phyloP scores from a whole-genome alignment of 345 rosid species.

The Corchorus olitorius region DNA sequence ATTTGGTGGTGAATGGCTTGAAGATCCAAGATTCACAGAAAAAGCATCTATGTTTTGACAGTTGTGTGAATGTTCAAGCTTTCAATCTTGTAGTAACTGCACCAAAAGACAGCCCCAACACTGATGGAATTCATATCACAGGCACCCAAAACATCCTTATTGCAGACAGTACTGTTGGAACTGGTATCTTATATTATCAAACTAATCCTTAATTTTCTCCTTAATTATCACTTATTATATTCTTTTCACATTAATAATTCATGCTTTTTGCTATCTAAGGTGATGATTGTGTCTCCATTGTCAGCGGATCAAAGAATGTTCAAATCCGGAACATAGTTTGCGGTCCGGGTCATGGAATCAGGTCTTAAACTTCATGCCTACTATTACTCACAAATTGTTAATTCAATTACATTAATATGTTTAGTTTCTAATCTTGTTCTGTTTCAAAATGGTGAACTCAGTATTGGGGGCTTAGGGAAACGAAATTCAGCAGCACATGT shows the following conservation, averaged over 20 bases:
- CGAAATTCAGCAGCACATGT: conserved; percentile 51
- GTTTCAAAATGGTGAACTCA: conserved; percentile 19
- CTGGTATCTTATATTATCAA: conserved; percentile 41
- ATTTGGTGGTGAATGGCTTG: conserved; percentile 46
- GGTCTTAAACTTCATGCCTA: conserved; percentile 28
- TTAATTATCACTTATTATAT: neutral
- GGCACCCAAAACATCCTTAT: conserved; percentile 58
- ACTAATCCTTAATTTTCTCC: neutral
- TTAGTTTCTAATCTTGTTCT: neutral
- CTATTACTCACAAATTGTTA: neutral
- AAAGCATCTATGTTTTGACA: conserved; percentile 61
- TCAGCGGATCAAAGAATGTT: conserved; percentile 53
- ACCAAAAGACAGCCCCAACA: conserved; percentile 73
- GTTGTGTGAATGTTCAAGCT: conserved; percentile 46
- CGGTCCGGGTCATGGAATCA: conserved; percentile 76
- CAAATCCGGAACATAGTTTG: conserved; percentile 44
- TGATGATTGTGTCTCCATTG: conserved; percentile 79
- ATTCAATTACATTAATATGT: too few relatives aligned
- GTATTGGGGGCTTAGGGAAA: conserved; percentile 80
- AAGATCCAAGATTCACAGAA: conserved; percentile 65
- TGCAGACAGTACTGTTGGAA: conserved; percentile 44
- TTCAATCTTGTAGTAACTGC: conserved; percentile 52
- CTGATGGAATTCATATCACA: conserved; percentile 80
- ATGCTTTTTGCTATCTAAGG: conserved; percentile 36
- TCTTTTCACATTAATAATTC: neutral